phyloP scores from a whole-genome alignment of 2,329 filamentous ascomycete genomes.

The Bipolaris sorokiniana region DNA sequence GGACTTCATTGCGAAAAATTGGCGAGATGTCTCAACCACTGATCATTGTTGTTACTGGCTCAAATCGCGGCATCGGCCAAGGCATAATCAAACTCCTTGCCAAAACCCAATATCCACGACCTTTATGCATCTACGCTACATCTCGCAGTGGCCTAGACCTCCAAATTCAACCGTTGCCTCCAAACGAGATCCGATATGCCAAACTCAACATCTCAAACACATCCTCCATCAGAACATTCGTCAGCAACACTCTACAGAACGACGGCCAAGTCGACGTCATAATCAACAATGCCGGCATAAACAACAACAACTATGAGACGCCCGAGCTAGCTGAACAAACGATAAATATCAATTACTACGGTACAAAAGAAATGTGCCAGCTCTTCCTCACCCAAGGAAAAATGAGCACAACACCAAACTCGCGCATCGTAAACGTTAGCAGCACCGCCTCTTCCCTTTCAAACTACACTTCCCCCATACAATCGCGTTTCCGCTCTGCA shows the following conservation, averaged over 20 bases:
- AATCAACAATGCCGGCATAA: conserved; percentile 35
- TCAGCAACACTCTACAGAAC: conserved; percentile 6
- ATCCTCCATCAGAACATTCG: conserved; percentile 23
- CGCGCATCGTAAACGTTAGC: conserved; percentile 28
- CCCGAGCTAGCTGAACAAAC: conserved; percentile 14
- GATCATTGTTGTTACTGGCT: conserved; percentile 30
- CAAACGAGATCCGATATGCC: conserved; percentile 21
- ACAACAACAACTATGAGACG: conserved; percentile 22
- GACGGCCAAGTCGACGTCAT: conserved; percentile 23
- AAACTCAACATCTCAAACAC: conserved; percentile 23
- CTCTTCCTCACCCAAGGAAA: conserved; percentile 18
- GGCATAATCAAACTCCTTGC: conserved; percentile 31
- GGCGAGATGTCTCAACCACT: conserved; percentile 20
- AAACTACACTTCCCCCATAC: conserved; percentile 11
- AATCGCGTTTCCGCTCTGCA: conserved; percentile 6
- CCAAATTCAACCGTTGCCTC: conserved; percentile 3
- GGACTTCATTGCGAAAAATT: neutral
- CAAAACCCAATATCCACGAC: conserved; percentile 16
- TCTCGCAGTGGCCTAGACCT: conserved; percentile 25
- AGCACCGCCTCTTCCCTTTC: conserved; percentile 15
- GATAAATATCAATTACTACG: conserved; percentile 24
- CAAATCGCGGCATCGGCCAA: conserved; percentile 32
- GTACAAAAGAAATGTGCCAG: conserved; percentile 26
- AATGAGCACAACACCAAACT: conserved; percentile 3
- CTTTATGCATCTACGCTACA: conserved; percentile 28